These are phyloP conservation scores for Saccharomycopsis hybrid DNA, from an alignment of 1,139 yeast genomes.

Conservation along the genomic window DNA sequence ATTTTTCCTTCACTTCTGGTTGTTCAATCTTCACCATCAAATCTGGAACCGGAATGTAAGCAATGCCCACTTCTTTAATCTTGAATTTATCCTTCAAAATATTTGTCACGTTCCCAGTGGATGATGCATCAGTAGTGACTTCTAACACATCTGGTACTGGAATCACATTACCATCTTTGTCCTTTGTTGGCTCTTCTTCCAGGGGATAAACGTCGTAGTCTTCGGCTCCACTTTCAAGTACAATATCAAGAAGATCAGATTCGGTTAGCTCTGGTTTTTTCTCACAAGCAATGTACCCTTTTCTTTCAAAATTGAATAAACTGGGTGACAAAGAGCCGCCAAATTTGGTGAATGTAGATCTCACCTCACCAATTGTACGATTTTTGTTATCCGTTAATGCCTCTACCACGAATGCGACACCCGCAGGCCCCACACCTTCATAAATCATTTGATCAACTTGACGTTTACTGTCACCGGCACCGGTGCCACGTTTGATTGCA, in stretches of 20 bases:
- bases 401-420: slow-evolving; percentile 77
- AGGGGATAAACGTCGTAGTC: slow-evolving; percentile 50
- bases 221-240: slow-evolving; percentile 78
- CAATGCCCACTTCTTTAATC: slow-evolving; percentile 65
- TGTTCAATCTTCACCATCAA: slow-evolving; percentile 48
- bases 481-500: slow-evolving; percentile 81
- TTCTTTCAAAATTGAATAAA: slow-evolving; percentile 64
- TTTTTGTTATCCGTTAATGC: slow-evolving; percentile 86
- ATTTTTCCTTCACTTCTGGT: slow-evolving; percentile 44
- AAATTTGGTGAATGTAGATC: slow-evolving; percentile 67
- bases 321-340: slow-evolving; percentile 75
- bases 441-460: slow-evolving; percentile 45
- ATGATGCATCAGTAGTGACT: slow-evolving; percentile 53
- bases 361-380: slow-evolving; percentile 69
- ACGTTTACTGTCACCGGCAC: slow-evolving; percentile 38
- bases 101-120: slow-evolving; percentile 56
- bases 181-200: slow-evolving; percentile 26
- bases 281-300: slow-evolving; percentile 57
- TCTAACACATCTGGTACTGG: slow-evolving; percentile 26
- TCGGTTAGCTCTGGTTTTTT: slow-evolving; percentile 34
- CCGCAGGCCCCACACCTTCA: slow-evolving; percentile 92
- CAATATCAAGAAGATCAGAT: slow-evolving; percentile 65
- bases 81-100: slow-evolving; percentile 50
- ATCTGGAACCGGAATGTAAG: slow-evolving; percentile 60
- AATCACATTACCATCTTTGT: slow-evolving; percentile 24